These are phyloP conservation scores for Esteya vermicola DNA, from an alignment of 2,329 filamentous ascomycete genomes.

Conservation along the genomic window DNA sequence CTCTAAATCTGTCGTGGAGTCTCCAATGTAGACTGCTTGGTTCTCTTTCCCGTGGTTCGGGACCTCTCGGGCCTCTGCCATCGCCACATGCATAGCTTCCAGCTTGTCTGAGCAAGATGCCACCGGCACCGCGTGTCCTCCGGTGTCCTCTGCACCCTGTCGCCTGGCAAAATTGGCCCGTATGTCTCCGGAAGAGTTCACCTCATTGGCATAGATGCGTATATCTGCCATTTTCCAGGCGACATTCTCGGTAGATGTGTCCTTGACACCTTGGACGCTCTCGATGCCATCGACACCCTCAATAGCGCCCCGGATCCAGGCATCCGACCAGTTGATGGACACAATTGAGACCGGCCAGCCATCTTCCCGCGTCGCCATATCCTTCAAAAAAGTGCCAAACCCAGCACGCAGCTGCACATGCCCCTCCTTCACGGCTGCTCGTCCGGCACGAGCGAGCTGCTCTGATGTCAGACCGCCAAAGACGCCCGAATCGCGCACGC, in stretches of 20 bases:
- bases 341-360: constrained; percentile 28
- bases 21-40: constrained; percentile 37
- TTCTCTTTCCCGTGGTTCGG: background rate
- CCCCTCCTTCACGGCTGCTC: constrained; percentile 12
- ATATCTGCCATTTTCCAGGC: constrained; percentile 12
- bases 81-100: constrained; percentile 21
- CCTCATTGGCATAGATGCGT: constrained; percentile 29
- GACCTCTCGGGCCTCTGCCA: constrained; percentile 10
- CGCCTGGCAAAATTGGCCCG: constrained; percentile 21
- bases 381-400: constrained; percentile 12
- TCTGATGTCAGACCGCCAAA: constrained; percentile 25
- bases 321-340: constrained; percentile 26
- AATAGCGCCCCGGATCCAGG: constrained; percentile 17
- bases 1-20: constrained; percentile 41
- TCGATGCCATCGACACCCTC: constrained; percentile 10
- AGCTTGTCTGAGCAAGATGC: constrained; percentile 32
- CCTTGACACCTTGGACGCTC: background rate
- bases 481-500: constrained; percentile 27
- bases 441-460: constrained; percentile 21
- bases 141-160: constrained; percentile 14
- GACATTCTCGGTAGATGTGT: too few species aligned
- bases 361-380: constrained; percentile 11
- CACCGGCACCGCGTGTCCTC: constrained; percentile 10
- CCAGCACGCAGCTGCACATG: constrained; percentile 5
- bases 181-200: constrained; percentile 23